Conservation (phyloP, 805 yeast species). For the Metschnikowia matae region DNA sequence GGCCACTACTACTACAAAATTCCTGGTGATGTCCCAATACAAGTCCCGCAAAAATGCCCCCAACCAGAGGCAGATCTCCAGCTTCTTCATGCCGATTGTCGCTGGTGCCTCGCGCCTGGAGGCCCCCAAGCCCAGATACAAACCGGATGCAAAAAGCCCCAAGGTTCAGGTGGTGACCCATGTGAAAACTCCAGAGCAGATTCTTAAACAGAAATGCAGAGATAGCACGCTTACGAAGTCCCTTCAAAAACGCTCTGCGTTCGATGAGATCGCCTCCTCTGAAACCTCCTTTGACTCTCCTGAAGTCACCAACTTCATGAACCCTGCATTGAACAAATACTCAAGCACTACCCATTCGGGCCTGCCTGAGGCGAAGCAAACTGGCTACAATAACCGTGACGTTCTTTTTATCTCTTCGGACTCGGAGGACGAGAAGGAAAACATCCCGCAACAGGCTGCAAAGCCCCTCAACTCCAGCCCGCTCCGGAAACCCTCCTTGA, state of each 20-base stretch:
- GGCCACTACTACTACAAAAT: no score
- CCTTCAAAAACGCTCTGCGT: conserved; percentile 14
- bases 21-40: conserved; percentile 8
- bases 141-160: background rate
- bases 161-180: background rate
- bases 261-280: conserved; percentile 17
- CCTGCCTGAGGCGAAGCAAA: conserved; percentile 12
- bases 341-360: conserved; percentile 10
- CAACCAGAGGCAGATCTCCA: conserved; percentile 26
- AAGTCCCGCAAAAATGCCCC: conserved; percentile 11
- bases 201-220: background rate
- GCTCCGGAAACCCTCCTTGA: conserved; percentile 14
- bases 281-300: conserved; percentile 38
- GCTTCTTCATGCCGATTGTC: conserved; percentile 21
- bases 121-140: background rate
- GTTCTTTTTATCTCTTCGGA: conserved; percentile 10
- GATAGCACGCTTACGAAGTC: conserved; percentile 7
- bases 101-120: conserved; percentile 2
- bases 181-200: conserved; percentile 8
- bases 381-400: background rate
- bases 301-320: conserved; percentile 35
- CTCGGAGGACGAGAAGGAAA: conserved; percentile 13
- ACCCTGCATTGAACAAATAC: conserved; percentile 22
- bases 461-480: conserved; percentile 3
- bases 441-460: conserved; percentile 3